Conservation (phyloP, 2,329 filamentous ascomycete genomes). For the Aureobasidium vineae region DNA sequence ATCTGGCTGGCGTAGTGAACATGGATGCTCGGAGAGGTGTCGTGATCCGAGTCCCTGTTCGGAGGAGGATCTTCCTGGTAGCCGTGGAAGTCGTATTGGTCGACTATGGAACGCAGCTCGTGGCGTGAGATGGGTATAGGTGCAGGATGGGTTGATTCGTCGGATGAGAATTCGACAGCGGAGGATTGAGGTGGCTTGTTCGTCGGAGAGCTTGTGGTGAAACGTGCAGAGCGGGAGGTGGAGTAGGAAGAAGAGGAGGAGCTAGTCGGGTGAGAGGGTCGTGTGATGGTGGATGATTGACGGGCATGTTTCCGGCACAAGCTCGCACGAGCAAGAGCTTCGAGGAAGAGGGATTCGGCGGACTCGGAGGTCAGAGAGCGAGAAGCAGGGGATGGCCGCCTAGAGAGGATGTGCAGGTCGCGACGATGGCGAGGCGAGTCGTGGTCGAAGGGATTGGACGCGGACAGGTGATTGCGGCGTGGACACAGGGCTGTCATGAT, state of each 20-base stretch:
- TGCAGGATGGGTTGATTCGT: not conserved
- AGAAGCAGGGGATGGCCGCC: not conserved
- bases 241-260: not conserved
- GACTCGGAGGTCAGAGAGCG: slow-evolving; percentile 19
- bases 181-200: not conserved
- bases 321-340: slow-evolving; percentile 25
- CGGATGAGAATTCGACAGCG: not conserved
- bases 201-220: not conserved
- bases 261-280: not conserved
- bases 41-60: not conserved
- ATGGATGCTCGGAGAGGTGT: not conserved
- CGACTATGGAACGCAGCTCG: slow-evolving; percentile 50
- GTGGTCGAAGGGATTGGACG: slow-evolving; percentile 6
- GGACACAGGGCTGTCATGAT: slow-evolving; percentile 30
- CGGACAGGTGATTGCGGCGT: not conserved
- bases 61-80: slow-evolving; percentile 12
- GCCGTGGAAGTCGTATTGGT: slow-evolving; percentile 35
- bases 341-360: slow-evolving; percentile 25
- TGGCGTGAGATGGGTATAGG: slow-evolving; percentile 38
- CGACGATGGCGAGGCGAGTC: slow-evolving; percentile 1
- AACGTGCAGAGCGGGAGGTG: not conserved
- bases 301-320: slow-evolving; percentile 26
- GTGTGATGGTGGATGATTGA: slow-evolving; percentile 26
- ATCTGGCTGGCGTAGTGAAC: not conserved
- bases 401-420: slow-evolving; percentile 10